Percentiles rank a stretch among this genome's conserved stretches.
These are phyloP conservation scores for Lodderomyces theae DNA, from an alignment of 1,139 yeast species.

Conservation along the genomic window DNA sequence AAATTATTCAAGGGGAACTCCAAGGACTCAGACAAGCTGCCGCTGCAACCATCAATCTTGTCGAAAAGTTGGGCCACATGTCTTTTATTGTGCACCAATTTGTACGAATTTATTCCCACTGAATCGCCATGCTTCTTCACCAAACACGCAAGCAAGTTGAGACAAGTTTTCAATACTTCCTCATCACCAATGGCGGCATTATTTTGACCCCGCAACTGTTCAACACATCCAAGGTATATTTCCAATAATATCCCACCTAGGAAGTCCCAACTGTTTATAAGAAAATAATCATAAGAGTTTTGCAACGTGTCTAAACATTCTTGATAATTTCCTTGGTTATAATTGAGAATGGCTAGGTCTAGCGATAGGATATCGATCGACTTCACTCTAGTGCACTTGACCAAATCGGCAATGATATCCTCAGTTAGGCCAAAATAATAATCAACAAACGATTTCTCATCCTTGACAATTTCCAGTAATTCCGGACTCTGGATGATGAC, in stretches of 20 bases:
- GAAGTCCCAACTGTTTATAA: constrained; percentile 68
- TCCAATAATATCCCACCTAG: constrained; percentile 66
- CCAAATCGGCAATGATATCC: constrained; percentile 44
- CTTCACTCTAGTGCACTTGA: constrained; percentile 50
- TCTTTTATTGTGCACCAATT: constrained; percentile 20
- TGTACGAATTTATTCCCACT: constrained; percentile 32
- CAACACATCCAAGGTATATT: constrained; percentile 67
- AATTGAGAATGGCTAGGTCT: constrained; percentile 76
- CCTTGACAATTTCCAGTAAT: constrained; percentile 7
- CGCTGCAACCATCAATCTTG: constrained; percentile 22
- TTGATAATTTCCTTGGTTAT: constrained; percentile 53
- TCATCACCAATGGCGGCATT: constrained; percentile 13
- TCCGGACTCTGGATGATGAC: constrained; percentile 3
- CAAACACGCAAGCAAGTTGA: constrained; percentile 35
- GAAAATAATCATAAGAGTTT: constrained; percentile 66
- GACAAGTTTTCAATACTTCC: constrained; percentile 29
- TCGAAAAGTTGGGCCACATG: constrained; percentile 23
- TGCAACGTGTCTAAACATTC: constrained; percentile 63
- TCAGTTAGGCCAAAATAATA: constrained; percentile 41
- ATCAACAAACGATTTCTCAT: constrained; percentile 19
- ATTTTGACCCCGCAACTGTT: constrained; percentile 32
- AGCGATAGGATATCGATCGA: constrained; percentile 72
- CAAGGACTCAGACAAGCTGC: constrained; percentile 16
- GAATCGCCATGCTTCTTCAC: constrained; percentile 13
- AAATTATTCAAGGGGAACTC: constrained; percentile 28